Conservation (phyloP, 2,329 filamentous ascomycete species). For the Sarocladium strictum region DNA sequence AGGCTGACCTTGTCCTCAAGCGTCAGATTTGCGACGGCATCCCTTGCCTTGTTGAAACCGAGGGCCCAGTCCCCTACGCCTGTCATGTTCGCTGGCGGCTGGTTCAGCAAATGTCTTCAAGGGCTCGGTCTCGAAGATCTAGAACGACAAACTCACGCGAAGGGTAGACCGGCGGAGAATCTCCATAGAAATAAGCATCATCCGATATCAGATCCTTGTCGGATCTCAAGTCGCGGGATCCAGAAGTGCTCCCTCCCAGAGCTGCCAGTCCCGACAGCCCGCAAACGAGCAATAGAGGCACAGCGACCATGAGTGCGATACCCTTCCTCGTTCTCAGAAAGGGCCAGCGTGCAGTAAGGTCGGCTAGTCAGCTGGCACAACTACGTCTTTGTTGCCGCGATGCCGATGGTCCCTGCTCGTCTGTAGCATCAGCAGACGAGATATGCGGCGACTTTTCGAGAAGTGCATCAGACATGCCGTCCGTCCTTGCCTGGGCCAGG, state of each 20-base stretch:
- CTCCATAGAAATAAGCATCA: slow-evolving; percentile 41
- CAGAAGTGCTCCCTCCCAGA: slow-evolving; percentile 10
- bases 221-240: background rate
- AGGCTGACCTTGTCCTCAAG: slow-evolving; percentile 60
- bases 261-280: slow-evolving; percentile 11
- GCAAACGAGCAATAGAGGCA: slow-evolving; percentile 9
- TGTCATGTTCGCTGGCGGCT: slow-evolving; percentile 38
- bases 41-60: slow-evolving; percentile 60
- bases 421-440: background rate
- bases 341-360: slow-evolving; percentile 10
- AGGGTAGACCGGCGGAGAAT: slow-evolving; percentile 44
- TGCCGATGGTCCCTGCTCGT: background rate
- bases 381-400: background rate
- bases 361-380: slow-evolving; percentile 5
- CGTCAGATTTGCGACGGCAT: slow-evolving; percentile 66
- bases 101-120: background rate
- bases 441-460: background rate
- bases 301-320: slow-evolving; percentile 10
- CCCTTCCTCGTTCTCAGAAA: slow-evolving; percentile 12
- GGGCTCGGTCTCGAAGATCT: background rate
- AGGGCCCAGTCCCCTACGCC: slow-evolving; percentile 62
- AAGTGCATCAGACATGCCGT: background rate
- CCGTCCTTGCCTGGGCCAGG: no score
- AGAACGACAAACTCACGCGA: slow-evolving; percentile 35
- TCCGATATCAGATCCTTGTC: slow-evolving; percentile 25